Conservation (phyloP, 108 stramenopile species). For the Poteriospumella lacustris region DNA sequence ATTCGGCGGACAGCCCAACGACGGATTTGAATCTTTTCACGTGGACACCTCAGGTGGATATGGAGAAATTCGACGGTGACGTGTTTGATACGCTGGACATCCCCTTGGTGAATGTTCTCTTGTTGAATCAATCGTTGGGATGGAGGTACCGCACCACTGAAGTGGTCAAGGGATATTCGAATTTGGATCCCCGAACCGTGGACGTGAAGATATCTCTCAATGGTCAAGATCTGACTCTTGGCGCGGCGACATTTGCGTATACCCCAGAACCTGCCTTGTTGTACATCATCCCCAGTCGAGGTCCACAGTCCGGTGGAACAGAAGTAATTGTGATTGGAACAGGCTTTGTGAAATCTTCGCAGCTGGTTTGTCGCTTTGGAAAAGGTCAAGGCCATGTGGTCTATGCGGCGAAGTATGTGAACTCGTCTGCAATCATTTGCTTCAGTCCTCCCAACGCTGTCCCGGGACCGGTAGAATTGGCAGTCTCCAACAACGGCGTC, state of each 20-base stretch:
- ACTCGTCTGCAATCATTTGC: conserved; percentile 41
- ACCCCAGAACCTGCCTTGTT: conserved; percentile 50
- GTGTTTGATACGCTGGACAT: background rate
- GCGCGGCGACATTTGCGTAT: conserved; percentile 47
- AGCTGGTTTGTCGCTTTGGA: conserved; percentile 59
- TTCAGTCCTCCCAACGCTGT: conserved; percentile 33
- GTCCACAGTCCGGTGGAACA: conserved; percentile 59
- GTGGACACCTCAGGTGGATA: background rate
- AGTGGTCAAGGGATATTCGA: background rate
- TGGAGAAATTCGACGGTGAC: background rate
- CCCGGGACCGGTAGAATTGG: conserved; percentile 14
- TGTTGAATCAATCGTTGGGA: background rate
- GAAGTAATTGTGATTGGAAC: conserved; percentile 49
- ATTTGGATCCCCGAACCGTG: conserved; percentile 28
- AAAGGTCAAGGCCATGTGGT: conserved; percentile 30
- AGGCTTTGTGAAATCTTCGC: conserved; percentile 45
- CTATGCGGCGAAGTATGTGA: conserved; percentile 37
- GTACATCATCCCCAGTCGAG: conserved; percentile 53
- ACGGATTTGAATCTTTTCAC: background rate
- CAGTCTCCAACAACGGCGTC: conserved; percentile 48
- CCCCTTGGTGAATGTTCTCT: background rate
- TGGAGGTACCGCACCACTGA: background rate
- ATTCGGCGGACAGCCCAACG: background rate
- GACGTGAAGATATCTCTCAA: conserved; percentile 59
- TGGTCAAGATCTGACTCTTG: conserved; percentile 56